phyloP scores from a whole-genome alignment of 1,284 basidiomycete genomes.

The Tilletia indica region DNA sequence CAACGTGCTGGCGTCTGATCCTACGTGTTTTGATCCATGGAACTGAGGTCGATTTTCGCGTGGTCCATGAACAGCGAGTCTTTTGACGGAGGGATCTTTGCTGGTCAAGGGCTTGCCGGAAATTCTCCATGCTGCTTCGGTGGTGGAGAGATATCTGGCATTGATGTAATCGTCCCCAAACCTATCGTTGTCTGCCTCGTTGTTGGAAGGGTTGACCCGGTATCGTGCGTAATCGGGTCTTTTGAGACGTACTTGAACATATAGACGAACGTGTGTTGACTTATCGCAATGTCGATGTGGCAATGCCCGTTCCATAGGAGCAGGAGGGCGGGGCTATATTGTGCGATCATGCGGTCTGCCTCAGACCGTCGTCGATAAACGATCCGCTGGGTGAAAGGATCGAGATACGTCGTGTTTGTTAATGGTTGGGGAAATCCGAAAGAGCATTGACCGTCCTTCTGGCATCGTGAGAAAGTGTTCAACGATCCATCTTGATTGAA shows the following conservation, averaged over 20 bases:
- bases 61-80: not conserved
- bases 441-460: not conserved
- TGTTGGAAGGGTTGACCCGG: not conserved
- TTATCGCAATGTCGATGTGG: not conserved
- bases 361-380: not conserved
- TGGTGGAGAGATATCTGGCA: not conserved
- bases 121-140: not conserved
- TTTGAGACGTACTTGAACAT: constrained; percentile 1
- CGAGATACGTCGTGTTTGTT: not conserved
- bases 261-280: not conserved
- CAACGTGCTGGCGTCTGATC: not conserved
- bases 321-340: not conserved
- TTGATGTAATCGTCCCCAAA: not conserved
- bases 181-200: not conserved
- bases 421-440: not conserved
- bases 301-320: not conserved
- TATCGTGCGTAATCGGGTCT: not conserved
- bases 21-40: not conserved
- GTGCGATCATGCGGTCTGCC: not conserved
- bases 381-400: not conserved
- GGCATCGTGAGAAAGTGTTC: not conserved
- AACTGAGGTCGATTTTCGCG: not conserved
- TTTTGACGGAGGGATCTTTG: not conserved
- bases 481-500: not conserved
- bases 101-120: not conserved